Evolutionary conservation across 208 protist genomes (phyloP).

Genomic region (Leishmania gerbilli): DNA sequence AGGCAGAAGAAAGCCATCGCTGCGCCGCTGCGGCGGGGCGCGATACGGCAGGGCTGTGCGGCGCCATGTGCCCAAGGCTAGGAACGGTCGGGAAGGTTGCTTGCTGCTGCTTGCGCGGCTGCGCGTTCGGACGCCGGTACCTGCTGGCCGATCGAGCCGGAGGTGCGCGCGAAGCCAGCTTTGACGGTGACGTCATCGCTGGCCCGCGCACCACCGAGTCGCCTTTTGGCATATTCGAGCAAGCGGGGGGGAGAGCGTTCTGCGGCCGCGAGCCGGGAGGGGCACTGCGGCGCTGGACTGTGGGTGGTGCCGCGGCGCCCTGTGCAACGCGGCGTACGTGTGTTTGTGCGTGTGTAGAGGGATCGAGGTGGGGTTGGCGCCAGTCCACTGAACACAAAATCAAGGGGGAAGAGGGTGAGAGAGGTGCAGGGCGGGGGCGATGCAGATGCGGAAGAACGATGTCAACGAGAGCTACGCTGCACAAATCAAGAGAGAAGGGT

Average conservation of each 20-base stretch:
- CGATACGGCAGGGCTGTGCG: constrained; percentile 31
- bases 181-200: neutral
- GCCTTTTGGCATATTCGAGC: neutral
- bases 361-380: neutral
- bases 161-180: neutral
- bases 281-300: neutral
- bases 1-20: constrained; percentile 20
- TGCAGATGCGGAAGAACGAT: neutral
- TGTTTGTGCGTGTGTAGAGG: neutral
- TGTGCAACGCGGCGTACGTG: neutral
- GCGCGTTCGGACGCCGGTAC: neutral
- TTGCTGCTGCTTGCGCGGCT: constrained; percentile 1
- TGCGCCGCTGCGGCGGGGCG: constrained; percentile 14
- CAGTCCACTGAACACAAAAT: neutral
- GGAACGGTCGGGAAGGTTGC: neutral
- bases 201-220: neutral
- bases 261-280: neutral
- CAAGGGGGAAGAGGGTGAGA: neutral
- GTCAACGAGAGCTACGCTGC: neutral
- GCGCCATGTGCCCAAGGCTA: constrained; percentile 4
- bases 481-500: neutral
- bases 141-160: neutral
- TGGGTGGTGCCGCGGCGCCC: neutral
- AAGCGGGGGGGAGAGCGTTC: neutral
- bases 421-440: neutral